phyloP scores from a whole-genome alignment of 2,329 filamentous ascomycete species.

The Verruconis gallopava region DNA sequence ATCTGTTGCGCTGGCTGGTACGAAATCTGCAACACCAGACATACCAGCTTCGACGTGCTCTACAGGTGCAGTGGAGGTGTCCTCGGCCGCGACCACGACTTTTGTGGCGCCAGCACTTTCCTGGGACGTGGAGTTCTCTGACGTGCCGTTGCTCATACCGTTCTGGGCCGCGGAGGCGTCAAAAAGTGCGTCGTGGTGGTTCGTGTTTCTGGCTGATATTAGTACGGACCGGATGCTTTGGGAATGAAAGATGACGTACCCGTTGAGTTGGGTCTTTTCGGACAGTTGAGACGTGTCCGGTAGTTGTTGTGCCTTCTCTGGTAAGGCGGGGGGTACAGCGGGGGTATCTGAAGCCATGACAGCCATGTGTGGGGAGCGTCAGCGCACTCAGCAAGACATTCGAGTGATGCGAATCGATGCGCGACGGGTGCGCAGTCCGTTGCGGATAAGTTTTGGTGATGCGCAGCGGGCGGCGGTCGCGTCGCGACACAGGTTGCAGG shows the following conservation, averaged over 20 bases:
- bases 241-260: conserved; percentile 36
- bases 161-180: conserved; percentile 15
- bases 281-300: neutral
- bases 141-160: neutral
- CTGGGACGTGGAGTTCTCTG: neutral
- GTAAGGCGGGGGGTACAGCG: conserved; percentile 25
- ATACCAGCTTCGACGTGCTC: conserved; percentile 4
- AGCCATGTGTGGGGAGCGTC: conserved; percentile 5
- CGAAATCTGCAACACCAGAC: conserved; percentile 1
- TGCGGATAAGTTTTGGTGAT: too few relatives aligned
- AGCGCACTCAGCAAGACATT: neutral
- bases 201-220: conserved; percentile 16
- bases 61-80: conserved; percentile 1
- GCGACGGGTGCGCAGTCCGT: too few relatives aligned
- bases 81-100: neutral
- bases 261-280: conserved; percentile 36
- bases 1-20: conserved; percentile 6
- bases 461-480: too few relatives aligned
- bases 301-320: conserved; percentile 35
- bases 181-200: conserved; percentile 22
- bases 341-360: conserved; percentile 9
- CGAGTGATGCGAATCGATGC: neutral
- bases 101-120: conserved; percentile 1
- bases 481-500: too few relatives aligned
- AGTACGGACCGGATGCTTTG: conserved; percentile 11